Evolutionary conservation across 2,329 filamentous ascomycete species (phyloP).

Genomic region (Aspergillus tanneri): DNA sequence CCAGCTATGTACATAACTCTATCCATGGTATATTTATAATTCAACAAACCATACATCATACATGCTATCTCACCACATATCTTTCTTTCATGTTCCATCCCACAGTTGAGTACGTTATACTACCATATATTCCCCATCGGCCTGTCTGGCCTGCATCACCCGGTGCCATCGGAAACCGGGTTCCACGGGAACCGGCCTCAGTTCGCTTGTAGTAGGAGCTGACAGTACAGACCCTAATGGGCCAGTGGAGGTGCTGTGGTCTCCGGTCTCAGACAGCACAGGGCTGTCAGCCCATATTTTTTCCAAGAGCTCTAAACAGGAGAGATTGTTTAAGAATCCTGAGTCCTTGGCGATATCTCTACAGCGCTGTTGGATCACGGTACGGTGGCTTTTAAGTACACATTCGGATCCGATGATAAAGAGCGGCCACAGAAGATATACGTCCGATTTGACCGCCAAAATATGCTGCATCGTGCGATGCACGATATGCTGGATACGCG

Average conservation of each 20-base stretch:
- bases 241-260: neutral
- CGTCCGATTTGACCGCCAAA: constrained; percentile 74
- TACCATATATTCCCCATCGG: constrained; percentile 42
- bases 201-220: neutral
- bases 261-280: neutral
- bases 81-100: too few relatives aligned
- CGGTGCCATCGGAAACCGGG: constrained; percentile 40
- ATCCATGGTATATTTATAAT: too few relatives aligned
- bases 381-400: constrained; percentile 74
- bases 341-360: constrained; percentile 83
- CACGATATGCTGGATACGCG: constrained; percentile 80
- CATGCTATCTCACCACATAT: too few relatives aligned
- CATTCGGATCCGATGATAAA: constrained; percentile 90
- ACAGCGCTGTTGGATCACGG: constrained; percentile 75
- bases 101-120: too few relatives aligned
- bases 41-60: too few relatives aligned
- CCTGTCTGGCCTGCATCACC: constrained; percentile 39
- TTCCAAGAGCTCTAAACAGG: constrained; percentile 80
- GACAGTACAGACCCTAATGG: neutral
- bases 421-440: constrained; percentile 89
- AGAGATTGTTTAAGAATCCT: constrained; percentile 91
- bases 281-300: constrained; percentile 66
- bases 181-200: constrained; percentile 5
- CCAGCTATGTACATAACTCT: too few relatives aligned
- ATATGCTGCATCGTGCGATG: constrained; percentile 81